Base-by-base conservation (phyloP, 108 stramenopile genomes). In the Schizochytrium sp. region DNA sequence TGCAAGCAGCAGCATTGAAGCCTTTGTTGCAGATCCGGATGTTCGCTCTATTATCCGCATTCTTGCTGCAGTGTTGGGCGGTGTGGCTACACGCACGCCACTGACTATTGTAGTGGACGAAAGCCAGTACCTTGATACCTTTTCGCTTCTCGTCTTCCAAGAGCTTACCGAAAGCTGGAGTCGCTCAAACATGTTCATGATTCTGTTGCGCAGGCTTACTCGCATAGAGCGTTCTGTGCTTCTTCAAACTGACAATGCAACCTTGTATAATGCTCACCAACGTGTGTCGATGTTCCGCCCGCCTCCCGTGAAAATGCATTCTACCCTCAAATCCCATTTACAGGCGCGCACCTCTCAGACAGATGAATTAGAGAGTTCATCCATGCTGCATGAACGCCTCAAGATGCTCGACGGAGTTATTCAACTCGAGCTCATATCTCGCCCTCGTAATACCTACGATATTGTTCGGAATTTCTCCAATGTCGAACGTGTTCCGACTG, bases 41-140 rank as follows among this genome's bases (percentile, higher is more conserved):
- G 5, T 53, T 50, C 45, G 40, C 4, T 55, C 38, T 38, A 50
- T 83, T 2, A 83, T 42, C 5, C 50, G 10, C 76, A 55, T 83
- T 13, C 76, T 83, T 28, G 76, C 76, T 0, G 47, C 76, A n/a
- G 38, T 83, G 15, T n/a, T 83, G 50, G 76, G 50, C 76, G 76
- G 76, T 2, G 50, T 83, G 28, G 47, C 76, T 10, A 28, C 76
- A 17, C 47, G 53, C 50, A 55, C 40, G 5, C 76, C 76, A 8
- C 50, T 83, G 50, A 55, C 53, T 53, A 13, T 83, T 53, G 76
- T 83, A n/a, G 76, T 83, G 15, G 76, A 83, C 76, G 76, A 83
- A 13, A 83, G 76, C 76, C 47, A 83, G 50, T 83, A 55, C 50
- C 47, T 83, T 38, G 76, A 83, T 53, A 83, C 76, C 2, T 83